A percentile compares a stretch with the other conserved stretches of the same genome.
Evolutionary conservation across 2,329 filamentous ascomycete genomes (phyloP).

Genomic region (Byssochlamys sp.): DNA sequence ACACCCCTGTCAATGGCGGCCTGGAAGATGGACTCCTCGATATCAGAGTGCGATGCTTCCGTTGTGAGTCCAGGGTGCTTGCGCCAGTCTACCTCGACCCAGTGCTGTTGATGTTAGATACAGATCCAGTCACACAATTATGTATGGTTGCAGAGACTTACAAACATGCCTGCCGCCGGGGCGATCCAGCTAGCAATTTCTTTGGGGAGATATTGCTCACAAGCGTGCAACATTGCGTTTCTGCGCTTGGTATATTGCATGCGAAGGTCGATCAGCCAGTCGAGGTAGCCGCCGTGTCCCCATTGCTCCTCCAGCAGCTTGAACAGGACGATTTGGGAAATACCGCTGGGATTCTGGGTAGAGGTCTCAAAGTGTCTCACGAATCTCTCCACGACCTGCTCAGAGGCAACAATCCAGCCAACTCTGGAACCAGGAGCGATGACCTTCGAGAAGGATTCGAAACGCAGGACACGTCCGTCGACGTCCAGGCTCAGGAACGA

Average conservation of each 20-base stretch:
- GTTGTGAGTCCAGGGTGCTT: slow-evolving; percentile 34
- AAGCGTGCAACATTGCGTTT: slow-evolving; percentile 66
- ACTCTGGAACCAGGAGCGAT: slow-evolving; percentile 69
- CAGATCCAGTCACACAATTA: slow-evolving; percentile 1
- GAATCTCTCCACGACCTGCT: slow-evolving; percentile 75
- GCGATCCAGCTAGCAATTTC: slow-evolving; percentile 68
- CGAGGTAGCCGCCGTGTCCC: slow-evolving; percentile 82
- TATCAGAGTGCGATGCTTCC: slow-evolving; percentile 31
- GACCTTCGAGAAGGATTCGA: slow-evolving; percentile 92
- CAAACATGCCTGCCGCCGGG: slow-evolving; percentile 87
- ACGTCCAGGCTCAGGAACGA: slow-evolving; percentile 69
- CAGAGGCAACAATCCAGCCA: slow-evolving; percentile 82
- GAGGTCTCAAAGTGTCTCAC: slow-evolving; percentile 71
- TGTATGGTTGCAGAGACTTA: slow-evolving; percentile 39
- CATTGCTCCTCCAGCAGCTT: slow-evolving; percentile 88
- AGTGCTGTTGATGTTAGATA: slow-evolving; percentile 27
- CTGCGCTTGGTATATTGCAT: slow-evolving; percentile 71
- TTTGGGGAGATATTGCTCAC: slow-evolving; percentile 62
- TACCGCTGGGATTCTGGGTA: slow-evolving; percentile 74
- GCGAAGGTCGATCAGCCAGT: slow-evolving; percentile 78
- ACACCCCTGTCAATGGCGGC: slow-evolving; percentile 66
- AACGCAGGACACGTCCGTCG: slow-evolving; percentile 77
- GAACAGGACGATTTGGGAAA: slow-evolving; percentile 74
- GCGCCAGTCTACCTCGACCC: slow-evolving; percentile 39
- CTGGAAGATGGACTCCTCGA: slow-evolving; percentile 83